Evolutionary conservation across 2,329 filamentous ascomycete species (phyloP).

Genomic region (Cladosporium sp.): DNA sequence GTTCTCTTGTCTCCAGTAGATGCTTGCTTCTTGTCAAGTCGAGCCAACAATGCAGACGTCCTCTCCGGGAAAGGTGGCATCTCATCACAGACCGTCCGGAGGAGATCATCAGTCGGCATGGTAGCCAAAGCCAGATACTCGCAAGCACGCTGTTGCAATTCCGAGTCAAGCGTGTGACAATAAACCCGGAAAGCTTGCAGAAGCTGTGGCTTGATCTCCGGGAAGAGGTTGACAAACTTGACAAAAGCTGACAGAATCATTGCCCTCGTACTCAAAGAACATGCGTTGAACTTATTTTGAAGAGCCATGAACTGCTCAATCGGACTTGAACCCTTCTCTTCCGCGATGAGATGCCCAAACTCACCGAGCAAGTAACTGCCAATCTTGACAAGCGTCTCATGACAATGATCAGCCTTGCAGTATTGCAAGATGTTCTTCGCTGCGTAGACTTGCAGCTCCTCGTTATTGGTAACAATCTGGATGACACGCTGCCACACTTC

Average conservation of each 20-base stretch:
- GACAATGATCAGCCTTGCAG: constrained; percentile 86
- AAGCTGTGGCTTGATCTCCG: constrained; percentile 95
- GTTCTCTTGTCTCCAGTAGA: constrained; percentile 86
- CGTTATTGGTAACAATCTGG: constrained; percentile 98
- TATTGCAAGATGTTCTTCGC: constrained; percentile 91
- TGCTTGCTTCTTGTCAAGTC: constrained; percentile 90
- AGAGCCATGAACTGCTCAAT: constrained; percentile 96
- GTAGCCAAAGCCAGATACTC: constrained; percentile 87
- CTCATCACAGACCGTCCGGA: constrained; percentile 93
- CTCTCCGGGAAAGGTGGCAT: constrained; percentile 98
- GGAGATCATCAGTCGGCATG: constrained; percentile 81
- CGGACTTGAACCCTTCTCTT: constrained; percentile 85
- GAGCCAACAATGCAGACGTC: constrained; percentile 83
- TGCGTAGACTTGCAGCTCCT: constrained; percentile 94
- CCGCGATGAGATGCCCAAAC: constrained; percentile 93
- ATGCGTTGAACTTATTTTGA: constrained; percentile 82
- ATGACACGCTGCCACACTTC: constrained; percentile 99
- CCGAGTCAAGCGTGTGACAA: constrained; percentile 90
- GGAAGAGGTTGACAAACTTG: constrained; percentile 98
- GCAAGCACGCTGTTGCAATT: constrained; percentile 92
- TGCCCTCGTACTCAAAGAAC: constrained; percentile 82
- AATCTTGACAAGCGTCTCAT: constrained; percentile 97
- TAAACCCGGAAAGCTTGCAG: constrained; percentile 87
- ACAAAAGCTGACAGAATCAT: constrained; percentile 95
- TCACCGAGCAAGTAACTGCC: constrained; percentile 94